Conservation (phyloP, 2,329 filamentous ascomycete genomes). For the Cercospora citrullina region DNA sequence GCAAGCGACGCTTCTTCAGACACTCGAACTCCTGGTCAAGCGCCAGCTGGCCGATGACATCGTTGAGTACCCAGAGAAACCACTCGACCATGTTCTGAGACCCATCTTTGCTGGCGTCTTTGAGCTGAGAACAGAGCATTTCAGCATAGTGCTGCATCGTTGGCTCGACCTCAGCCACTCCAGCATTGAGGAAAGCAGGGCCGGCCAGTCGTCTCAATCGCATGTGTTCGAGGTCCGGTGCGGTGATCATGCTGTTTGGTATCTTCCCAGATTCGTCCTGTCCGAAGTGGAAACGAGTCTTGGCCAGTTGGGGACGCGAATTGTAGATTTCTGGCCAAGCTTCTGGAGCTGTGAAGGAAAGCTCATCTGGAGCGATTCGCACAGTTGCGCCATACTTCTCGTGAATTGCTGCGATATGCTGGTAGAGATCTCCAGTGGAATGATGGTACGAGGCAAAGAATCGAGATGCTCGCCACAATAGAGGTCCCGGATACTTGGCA, state of each 20-base stretch:
- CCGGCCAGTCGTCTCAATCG: slow-evolving; percentile 22
- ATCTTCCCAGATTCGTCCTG: slow-evolving; percentile 12
- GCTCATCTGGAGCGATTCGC: slow-evolving; percentile 35
- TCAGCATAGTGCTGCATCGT: slow-evolving; percentile 28
- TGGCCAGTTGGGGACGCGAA: slow-evolving; percentile 27
- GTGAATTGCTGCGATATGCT: slow-evolving; percentile 31
- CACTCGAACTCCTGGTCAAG: slow-evolving; percentile 52
- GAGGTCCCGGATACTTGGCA: slow-evolving; percentile 28
- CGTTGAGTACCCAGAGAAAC: slow-evolving; percentile 75
- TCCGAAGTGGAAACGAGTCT: slow-evolving; percentile 26
- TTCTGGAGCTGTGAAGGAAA: slow-evolving; percentile 32
- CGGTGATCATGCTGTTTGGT: slow-evolving; percentile 29
- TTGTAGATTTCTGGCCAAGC: slow-evolving; percentile 33
- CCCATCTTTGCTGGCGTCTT: slow-evolving; percentile 52
- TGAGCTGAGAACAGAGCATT: slow-evolving; percentile 24
- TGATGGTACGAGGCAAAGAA: slow-evolving; percentile 29
- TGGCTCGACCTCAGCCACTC: slow-evolving; percentile 28
- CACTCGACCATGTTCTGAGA: slow-evolving; percentile 74
- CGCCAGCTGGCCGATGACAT: slow-evolving; percentile 62
- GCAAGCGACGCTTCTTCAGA: slow-evolving; percentile 26
- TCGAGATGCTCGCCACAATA: slow-evolving; percentile 26
- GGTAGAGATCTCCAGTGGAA: slow-evolving; percentile 26
- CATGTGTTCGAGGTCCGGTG: slow-evolving; percentile 26
- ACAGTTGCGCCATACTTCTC: slow-evolving; percentile 31
- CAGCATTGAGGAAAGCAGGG: slow-evolving; percentile 30